Evolutionary conservation across 495 filamentous ascomycete species (phyloP), one percentile per base, ranked within the genome.

Genomic region (Trichoderma orchidacearum): DNA sequence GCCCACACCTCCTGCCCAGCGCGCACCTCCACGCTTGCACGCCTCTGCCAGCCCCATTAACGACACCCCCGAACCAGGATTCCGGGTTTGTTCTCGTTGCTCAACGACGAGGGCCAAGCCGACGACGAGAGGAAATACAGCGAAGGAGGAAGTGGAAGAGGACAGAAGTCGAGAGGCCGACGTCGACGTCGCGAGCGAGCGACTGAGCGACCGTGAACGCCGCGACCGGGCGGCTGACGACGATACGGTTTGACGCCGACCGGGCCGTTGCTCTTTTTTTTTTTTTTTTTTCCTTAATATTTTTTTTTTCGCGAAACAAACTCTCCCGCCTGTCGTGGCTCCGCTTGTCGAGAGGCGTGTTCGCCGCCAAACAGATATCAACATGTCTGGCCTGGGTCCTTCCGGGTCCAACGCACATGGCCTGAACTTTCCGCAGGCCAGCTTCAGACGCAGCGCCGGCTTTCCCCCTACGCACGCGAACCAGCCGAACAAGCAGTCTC

Each of bases 401-500:
- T 54, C 65, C 50, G 67, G 67, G 59, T 60, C 67, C 45, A 70
- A 69, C 50, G 62, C 57, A 59, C 67, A 70, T 63, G 67, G 67
- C 64, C 60, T 70, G 57, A 64, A 59, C 55, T 66, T 70, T n/a
- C 56, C 60, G 54, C 64, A 64, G 57, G 59, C 63, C 57, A 58
- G 51, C 57, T 55, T 62, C 23, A 59, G 62, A 62, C 64, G 64
- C 56, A 54, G 23, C 25, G 12, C 51, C 48, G 58, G 54, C 50
- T 69, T 62, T 57, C 65, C 62, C 57, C 64, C 69, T 36, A 64
- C 70, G 27, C 73, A 70, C 59, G 60, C 67, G 50, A 63, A 62
- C 51, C 72, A 59, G 55, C 68, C 66, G 28, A 69, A 66, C 55
- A 75, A 75, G 66, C 68, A 72, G 21, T 69, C 72, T 53, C 68